A percentile compares a stretch with the other conserved stretches of the same genome.
phyloP scores from a whole-genome alignment of 2,329 filamentous ascomycete genomes.

The Setomelanomma holmii region DNA sequence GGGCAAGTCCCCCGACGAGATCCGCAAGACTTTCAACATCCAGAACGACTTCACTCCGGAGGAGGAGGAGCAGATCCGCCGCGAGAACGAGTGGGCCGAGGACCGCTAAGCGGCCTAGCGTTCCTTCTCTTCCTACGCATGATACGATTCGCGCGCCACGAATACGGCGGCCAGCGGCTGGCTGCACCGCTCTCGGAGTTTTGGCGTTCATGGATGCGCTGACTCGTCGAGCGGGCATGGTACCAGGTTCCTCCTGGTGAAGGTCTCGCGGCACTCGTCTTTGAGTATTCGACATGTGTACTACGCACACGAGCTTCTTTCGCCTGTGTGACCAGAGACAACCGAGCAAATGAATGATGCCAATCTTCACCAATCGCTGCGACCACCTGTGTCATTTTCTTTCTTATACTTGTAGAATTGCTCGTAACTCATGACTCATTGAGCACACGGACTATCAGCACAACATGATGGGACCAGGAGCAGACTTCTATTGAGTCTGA shows the following conservation, averaged over 20 bases:
- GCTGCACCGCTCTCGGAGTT: background rate
- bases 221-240: background rate
- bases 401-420: too few species aligned
- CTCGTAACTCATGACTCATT: too few species aligned
- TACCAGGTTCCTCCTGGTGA: background rate
- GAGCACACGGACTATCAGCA: too few species aligned
- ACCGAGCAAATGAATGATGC: background rate
- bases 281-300: background rate
- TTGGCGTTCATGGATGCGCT: background rate
- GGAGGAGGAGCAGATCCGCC: slow-evolving; percentile 90
- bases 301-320: too few species aligned
- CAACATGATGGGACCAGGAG: too few species aligned
- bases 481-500: too few species aligned
- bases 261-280: background rate
- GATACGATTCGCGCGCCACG: background rate
- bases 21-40: slow-evolving; percentile 99
- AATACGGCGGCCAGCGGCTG: background rate
- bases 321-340: too few species aligned
- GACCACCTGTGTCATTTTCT: too few species aligned
- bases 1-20: slow-evolving; percentile 99
- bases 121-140: slow-evolving; percentile 1
- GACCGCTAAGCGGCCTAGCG: slow-evolving; percentile 39
- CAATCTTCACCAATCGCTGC: background rate
- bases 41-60: slow-evolving; percentile 99
- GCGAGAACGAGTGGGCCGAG: slow-evolving; percentile 62